phyloP scores from a whole-genome alignment of 2,329 filamentous ascomycete genomes.

The Ilyonectria robusta region DNA sequence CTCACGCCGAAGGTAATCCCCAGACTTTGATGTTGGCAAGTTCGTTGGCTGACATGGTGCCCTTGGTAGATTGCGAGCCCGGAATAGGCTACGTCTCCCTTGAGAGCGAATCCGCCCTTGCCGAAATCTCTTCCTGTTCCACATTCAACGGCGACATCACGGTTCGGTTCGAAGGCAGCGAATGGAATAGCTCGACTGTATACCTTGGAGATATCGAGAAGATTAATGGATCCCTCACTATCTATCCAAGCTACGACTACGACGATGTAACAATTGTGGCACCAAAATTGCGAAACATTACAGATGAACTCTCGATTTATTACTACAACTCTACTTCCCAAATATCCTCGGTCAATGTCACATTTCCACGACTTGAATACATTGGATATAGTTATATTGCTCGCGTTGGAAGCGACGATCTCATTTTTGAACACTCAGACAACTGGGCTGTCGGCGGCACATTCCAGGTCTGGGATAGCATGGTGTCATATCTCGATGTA shows the following conservation, averaged over 20 bases:
- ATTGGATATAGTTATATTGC: neutral
- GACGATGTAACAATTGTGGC: neutral
- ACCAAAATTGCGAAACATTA: neutral
- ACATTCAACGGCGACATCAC: neutral
- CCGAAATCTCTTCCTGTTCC: neutral
- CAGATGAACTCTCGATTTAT: neutral
- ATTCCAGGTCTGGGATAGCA: neutral
- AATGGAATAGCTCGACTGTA: neutral
- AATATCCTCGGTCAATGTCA: neutral
- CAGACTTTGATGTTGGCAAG: neutral
- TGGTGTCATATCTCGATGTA: neutral
- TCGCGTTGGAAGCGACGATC: neutral
- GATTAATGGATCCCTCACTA: slow-evolving; percentile 1
- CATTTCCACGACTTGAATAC: neutral
- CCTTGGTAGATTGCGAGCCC: slow-evolving; percentile 1
- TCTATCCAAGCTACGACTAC: slow-evolving; percentile 5
- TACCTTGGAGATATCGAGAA: neutral
- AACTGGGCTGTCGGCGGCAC: neutral
- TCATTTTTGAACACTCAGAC: neutral
- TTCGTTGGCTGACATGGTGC: neutral
- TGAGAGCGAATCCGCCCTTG: neutral
- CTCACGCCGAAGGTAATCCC: neutral
- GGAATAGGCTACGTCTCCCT: neutral
- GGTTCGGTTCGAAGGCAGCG: neutral
- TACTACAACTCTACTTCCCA: slow-evolving; percentile 9